Base-by-base conservation (phyloP, 176 grass and related monocot species). In the Guadua angustifolia region DNA sequence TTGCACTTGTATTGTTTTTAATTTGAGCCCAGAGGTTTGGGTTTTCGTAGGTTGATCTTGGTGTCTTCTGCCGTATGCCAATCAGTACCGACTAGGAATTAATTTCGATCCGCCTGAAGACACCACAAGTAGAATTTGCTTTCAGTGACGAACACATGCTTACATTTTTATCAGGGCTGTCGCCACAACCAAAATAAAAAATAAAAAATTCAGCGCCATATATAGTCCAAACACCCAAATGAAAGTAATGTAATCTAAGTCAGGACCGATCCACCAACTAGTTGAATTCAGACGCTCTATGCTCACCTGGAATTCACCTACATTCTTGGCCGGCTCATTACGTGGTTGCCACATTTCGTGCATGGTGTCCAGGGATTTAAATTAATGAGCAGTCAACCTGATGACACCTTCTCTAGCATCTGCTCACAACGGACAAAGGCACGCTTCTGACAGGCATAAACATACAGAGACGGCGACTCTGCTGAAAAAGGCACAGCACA, bases 291-390 rank as follows among this genome's bases (percentile, higher is more conserved):
- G 63, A 82, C 78, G 21, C 56, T 25, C 35, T 35, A 33, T 46
- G 77, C 52, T 85, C 43, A 80, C 78, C 77, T 51, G 82, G 70
- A 89, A 61, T 80, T 85, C 76, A 89, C 82, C 75, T 51, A 75
- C 21, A 80, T 88, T 83, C 26, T 38, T 45, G 44, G 22, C 8
- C 44, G 33, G 43, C 52, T 42, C 33, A 22, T 52, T 53, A 0
- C 61, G 25, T 35, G 38, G 45, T 52, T 82, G 17, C 66, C 86
- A 38, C 43, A 42, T 79, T 83, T 83, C 57, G 26, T 6, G 47
- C 24, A 38, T 9, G 24, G 15, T 83, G 74, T 72, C 65, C 25
- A 22, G 5, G 38, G 65, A 57, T 26, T 77, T 68, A 75, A 43
- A 60, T 25, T 4, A 24, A 24, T 53, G 12, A 64, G 21, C 80